These are phyloP conservation scores for Kwoniella dendrophila DNA, from an alignment of 768 basidiomycete species.

Conservation along the genomic window DNA sequence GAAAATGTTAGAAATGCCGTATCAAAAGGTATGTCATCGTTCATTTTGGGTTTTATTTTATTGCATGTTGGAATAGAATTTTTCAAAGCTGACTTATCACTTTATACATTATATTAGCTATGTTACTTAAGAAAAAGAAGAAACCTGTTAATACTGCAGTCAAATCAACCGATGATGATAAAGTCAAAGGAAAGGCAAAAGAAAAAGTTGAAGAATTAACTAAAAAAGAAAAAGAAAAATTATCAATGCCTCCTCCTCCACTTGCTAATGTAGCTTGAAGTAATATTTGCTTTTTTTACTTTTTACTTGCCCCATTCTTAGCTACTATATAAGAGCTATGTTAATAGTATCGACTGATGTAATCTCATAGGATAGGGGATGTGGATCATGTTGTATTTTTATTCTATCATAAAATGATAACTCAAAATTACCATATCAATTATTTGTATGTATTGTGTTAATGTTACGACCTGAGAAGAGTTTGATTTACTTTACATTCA, in stretches of 20 bases:
- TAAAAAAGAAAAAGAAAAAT: constrained; percentile 44
- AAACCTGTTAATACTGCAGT: constrained; percentile 36
- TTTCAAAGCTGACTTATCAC: neutral
- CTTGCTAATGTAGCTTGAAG: constrained; percentile 26
- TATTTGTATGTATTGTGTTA: too few species aligned
- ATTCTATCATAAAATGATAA: neutral
- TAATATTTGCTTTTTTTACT: neutral
- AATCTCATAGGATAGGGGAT: too few species aligned
- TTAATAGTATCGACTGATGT: too few species aligned
- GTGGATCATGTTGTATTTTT: neutral
- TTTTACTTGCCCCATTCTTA: neutral
- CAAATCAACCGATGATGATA: neutral
- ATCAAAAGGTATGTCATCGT: constrained; percentile 66
- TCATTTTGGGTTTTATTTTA: too few species aligned
- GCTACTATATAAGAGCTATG: too few species aligned
- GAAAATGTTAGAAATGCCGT: constrained; percentile 92
- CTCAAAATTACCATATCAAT: neutral
- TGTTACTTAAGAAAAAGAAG: constrained; percentile 51
- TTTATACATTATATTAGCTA: constrained; percentile 19
- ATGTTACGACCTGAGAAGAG: too few species aligned
- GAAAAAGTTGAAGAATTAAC: constrained; percentile 23
- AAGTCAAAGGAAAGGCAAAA: constrained; percentile 10
- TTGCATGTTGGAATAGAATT: too few species aligned
- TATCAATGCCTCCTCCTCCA: constrained; percentile 44
- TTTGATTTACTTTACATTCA: too few species aligned